A percentile compares a stretch with the other conserved stretches of the same genome.
Evolutionary conservation across 2,329 filamentous ascomycete genomes (phyloP).

Genomic region (Diaporthe batatas): DNA sequence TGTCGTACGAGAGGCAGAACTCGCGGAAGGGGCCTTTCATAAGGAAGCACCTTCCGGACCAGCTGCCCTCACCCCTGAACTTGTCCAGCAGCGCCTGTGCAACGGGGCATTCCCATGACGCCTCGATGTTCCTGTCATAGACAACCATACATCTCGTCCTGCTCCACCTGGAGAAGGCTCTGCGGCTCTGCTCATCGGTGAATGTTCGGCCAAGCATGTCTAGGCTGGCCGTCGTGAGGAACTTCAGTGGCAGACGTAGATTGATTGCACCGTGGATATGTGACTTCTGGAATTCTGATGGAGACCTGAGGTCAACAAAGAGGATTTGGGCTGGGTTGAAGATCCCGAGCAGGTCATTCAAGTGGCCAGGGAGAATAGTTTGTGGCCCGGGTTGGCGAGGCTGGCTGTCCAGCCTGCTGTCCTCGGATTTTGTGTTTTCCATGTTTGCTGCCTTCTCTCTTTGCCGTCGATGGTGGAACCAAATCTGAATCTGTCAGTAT

Average conservation of each 20-base stretch:
- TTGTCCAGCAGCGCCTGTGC: conserved; percentile 61
- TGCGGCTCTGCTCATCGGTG: conserved; percentile 61
- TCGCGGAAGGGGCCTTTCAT: conserved; percentile 69
- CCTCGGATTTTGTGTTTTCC: conserved; percentile 58
- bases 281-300: conserved; percentile 61
- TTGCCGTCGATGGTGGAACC: conserved; percentile 68
- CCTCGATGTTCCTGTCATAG: conserved; percentile 65
- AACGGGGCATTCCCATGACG: conserved; percentile 64
- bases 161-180: conserved; percentile 61
- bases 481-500: conserved; percentile 50
- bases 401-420: conserved; percentile 47
- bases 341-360: conserved; percentile 65
- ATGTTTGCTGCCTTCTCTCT: conserved; percentile 61
- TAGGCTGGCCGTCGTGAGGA: conserved; percentile 61
- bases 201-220: conserved; percentile 66
- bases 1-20: conserved; percentile 66
- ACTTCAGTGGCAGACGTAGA: conserved; percentile 63
- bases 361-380: conserved; percentile 66
- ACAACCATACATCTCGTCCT: conserved; percentile 64
- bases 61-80: conserved; percentile 58
- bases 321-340: conserved; percentile 60
- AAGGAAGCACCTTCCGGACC: conserved; percentile 66
- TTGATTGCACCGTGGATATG: conserved; percentile 67
- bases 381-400: conserved; percentile 51
- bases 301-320: conserved; percentile 64